A percentile compares a stretch with the other conserved stretches of the same genome.
phyloP scores from a whole-genome alignment of 148 eudicot species.

The Nyssa sinensis region DNA sequence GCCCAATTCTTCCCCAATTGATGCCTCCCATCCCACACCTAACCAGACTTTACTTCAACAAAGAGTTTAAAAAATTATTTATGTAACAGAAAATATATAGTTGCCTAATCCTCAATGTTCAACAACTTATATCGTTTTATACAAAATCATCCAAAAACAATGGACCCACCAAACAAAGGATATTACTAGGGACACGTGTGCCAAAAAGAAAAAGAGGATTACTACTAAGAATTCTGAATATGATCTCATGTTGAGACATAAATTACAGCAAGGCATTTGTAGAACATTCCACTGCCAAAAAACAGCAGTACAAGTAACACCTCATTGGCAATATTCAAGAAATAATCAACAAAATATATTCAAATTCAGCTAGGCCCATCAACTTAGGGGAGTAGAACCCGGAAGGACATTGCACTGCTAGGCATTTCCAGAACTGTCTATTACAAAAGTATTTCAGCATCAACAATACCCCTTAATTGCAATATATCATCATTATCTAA shows the following conservation, averaged over 20 bases:
- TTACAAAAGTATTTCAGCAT: not conserved
- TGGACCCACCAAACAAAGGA: not conserved
- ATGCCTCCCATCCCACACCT: not conserved
- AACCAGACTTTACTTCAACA: not conserved
- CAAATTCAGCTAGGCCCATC: not conserved
- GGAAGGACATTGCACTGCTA: not conserved
- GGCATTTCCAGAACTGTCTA: not conserved
- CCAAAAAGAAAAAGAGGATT: too few relatives aligned
- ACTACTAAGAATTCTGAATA: not conserved
- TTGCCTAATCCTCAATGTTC: not conserved
- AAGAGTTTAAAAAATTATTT: not conserved
- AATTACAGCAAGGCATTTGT: not conserved
- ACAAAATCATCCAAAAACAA: not conserved
- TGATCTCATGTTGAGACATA: not conserved
- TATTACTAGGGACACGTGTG: not conserved
- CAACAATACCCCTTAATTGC: not conserved
- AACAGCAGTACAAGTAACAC: not conserved
- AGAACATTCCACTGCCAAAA: not conserved
- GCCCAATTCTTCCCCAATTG: not conserved
- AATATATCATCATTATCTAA: not conserved
- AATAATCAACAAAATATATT: not conserved
- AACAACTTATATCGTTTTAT: not conserved
- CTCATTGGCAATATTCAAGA: not conserved
- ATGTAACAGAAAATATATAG: not conserved
- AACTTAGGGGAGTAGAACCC: not conserved